Conservation (phyloP, 75 land plant genomes). For the Picea glauca region DNA sequence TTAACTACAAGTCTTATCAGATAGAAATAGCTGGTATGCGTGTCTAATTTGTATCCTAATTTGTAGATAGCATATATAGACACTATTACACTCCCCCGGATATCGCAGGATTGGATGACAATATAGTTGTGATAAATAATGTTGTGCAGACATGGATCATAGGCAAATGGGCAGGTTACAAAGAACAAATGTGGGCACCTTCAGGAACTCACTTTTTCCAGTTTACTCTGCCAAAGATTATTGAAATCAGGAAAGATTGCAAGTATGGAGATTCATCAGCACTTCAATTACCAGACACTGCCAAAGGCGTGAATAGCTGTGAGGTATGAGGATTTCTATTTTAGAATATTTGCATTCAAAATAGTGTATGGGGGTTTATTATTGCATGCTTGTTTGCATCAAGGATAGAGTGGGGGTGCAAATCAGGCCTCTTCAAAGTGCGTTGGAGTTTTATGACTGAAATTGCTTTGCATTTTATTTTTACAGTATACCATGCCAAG, state of each 20-base stretch:
- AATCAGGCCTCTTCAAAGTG: neutral
- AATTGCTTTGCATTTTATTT: neutral
- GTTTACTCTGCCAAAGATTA: constrained; percentile 33
- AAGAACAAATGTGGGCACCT: constrained; percentile 43
- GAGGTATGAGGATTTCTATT: constrained; percentile 23
- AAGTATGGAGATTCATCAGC: constrained; percentile 30
- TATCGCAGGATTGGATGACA: too few relatives aligned
- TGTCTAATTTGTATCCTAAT: too few relatives aligned
- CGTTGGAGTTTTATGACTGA: neutral
- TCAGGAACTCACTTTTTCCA: constrained; percentile 38
- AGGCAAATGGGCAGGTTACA: constrained; percentile 42
- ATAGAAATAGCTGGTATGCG: too few relatives aligned
- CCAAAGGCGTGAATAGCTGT: constrained; percentile 27
- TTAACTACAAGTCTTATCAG: too few relatives aligned
- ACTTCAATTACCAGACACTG: constrained; percentile 23
- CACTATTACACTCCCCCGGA: too few relatives aligned
- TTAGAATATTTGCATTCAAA: neutral
- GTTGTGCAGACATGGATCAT: constrained; percentile 34
- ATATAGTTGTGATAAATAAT: too few relatives aligned
- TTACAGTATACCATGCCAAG: constrained; percentile 12
- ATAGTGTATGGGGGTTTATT: neutral
- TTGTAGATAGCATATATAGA: too few relatives aligned
- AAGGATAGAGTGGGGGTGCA: too few relatives aligned
- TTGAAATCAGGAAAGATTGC: constrained; percentile 27
- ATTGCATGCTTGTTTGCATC: too few relatives aligned